Evolutionary conservation across 1,284 basidiomycete species (phyloP).

Genomic region (Rhodotorula sp.): DNA sequence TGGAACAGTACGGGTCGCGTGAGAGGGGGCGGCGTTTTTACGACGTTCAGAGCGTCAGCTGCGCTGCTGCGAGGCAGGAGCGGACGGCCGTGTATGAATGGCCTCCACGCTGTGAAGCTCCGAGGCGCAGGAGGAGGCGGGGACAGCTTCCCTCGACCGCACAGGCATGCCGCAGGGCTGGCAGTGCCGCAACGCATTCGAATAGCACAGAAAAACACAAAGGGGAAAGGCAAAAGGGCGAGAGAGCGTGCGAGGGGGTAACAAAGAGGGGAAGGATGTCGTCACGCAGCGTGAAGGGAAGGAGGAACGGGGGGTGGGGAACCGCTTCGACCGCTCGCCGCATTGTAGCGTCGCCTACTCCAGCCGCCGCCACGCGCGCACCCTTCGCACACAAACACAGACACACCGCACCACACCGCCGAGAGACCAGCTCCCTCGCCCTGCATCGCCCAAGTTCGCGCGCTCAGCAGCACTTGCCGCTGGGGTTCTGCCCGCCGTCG

Average conservation of each 20-base stretch:
- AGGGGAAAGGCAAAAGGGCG: neutral
- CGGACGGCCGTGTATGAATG: too few relatives aligned
- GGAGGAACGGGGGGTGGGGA: neutral
- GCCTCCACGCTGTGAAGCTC: too few relatives aligned
- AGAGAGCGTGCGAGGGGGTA: neutral
- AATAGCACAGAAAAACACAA: neutral
- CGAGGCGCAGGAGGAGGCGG: neutral
- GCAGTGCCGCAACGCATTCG: too few relatives aligned
- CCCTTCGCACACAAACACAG: neutral
- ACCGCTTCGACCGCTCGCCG: too few relatives aligned
- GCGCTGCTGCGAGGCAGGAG: too few relatives aligned
- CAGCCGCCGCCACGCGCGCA: neutral
- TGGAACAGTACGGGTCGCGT: too few relatives aligned
- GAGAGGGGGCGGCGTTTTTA: too few relatives aligned
- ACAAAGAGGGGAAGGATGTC: neutral
- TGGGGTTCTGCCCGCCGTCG: slow-evolving; percentile 51
- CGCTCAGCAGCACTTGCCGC: slow-evolving; percentile 45
- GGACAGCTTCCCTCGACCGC: too few relatives aligned
- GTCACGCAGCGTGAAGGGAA: neutral
- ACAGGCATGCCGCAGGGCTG: too few relatives aligned
- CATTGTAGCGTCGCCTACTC: too few relatives aligned
- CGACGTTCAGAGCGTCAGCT: too few relatives aligned
- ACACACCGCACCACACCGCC: neutral
- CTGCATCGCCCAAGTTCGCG: neutral
- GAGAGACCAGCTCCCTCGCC: slow-evolving; percentile 18